These are phyloP conservation scores for Penicillium sp. DNA, from an alignment of 2,329 filamentous ascomycete species.

Conservation along the genomic window DNA sequence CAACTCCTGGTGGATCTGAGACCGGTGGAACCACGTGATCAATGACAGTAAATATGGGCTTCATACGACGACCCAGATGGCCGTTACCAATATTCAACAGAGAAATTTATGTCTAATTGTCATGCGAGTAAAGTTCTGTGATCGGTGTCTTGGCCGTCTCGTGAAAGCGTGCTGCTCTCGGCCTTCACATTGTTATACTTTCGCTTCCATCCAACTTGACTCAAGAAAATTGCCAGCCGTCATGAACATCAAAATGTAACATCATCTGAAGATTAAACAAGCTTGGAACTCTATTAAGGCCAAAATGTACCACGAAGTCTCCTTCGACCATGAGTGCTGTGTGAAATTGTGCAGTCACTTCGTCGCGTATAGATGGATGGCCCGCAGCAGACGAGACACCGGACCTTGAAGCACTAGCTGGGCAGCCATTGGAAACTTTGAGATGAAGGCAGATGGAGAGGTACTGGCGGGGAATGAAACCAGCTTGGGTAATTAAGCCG, in stretches of 20 bases:
- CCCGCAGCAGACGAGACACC: slow-evolving; percentile 8
- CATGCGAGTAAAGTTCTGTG: no score
- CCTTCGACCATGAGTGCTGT: slow-evolving; percentile 17
- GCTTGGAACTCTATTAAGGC: slow-evolving; percentile 7
- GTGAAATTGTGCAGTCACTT: slow-evolving; percentile 24
- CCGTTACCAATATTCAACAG: no score
- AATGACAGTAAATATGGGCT: not conserved
- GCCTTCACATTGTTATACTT: not conserved
- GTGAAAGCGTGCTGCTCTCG: no score
- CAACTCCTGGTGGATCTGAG: not conserved
- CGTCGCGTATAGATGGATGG: slow-evolving; percentile 20
- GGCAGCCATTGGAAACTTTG: not conserved
- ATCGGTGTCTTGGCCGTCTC: not conserved
- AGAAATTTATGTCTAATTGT: no score
- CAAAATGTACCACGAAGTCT: slow-evolving; percentile 6
- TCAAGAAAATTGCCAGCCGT: not conserved
- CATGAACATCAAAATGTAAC: not conserved
- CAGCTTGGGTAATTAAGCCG: not conserved
- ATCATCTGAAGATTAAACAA: not conserved
- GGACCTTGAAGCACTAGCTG: slow-evolving; percentile 8
- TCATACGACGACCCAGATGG: not conserved
- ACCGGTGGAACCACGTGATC: not conserved
- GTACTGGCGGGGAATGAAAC: not conserved
- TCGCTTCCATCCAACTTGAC: not conserved
- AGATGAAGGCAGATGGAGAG: not conserved